Evolutionary conservation across 225 moss, liverwort and hornwort species (phyloP).

Genomic region (Climacium dendroides): DNA sequence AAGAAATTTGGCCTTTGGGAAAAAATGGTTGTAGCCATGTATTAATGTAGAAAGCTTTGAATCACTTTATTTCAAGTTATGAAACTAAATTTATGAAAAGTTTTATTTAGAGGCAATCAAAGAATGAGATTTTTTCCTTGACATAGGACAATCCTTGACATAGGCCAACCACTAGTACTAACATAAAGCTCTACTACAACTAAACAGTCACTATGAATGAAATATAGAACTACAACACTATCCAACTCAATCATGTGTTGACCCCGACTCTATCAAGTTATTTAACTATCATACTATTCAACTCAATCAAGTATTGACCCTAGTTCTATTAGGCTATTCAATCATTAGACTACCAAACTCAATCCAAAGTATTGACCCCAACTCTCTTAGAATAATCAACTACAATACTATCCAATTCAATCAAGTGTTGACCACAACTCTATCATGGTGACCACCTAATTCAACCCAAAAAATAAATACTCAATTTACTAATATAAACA

Average conservation of each 20-base stretch:
- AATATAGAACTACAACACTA: neutral
- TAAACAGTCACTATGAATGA: neutral
- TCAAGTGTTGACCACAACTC: neutral
- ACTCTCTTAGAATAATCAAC: too few species aligned
- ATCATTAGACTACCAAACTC: too few species aligned
- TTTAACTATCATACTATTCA: too few species aligned
- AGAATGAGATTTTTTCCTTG: neutral
- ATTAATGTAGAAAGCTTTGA: neutral
- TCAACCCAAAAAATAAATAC: neutral
- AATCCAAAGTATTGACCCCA: too few species aligned
- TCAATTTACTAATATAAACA: rapidly evolving
- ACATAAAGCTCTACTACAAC: neutral
- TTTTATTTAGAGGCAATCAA: rapidly evolving
- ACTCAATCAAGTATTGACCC: neutral
- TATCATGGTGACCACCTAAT: neutral
- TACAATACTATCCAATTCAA: too few species aligned
- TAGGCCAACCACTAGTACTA: too few species aligned
- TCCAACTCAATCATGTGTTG: neutral
- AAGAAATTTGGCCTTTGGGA: neutral
- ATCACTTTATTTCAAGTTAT: neutral
- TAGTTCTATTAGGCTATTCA: too few species aligned
- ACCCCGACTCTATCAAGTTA: too few species aligned
- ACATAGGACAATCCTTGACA: too few species aligned
- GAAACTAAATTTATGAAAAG: neutral
- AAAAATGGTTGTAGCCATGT: too few species aligned